Conservation (phyloP, 768 basidiomycete species). For the Mycena amicta region DNA sequence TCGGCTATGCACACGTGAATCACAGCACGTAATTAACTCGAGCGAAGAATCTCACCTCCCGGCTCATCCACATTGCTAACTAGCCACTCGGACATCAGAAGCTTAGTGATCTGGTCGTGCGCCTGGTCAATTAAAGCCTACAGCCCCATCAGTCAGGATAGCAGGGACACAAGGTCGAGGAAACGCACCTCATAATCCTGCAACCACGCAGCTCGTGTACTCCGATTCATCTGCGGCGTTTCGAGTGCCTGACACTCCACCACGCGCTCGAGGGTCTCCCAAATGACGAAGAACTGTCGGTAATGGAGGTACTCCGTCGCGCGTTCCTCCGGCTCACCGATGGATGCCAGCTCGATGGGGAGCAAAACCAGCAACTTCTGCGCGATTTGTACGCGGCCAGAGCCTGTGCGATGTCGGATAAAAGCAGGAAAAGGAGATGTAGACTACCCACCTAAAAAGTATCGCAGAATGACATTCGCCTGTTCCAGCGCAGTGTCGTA, state of each 20-base stretch:
- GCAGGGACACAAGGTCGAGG: not conserved
- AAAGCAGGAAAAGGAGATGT: not conserved
- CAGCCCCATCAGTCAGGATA: no score
- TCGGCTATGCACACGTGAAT: constrained; percentile 37
- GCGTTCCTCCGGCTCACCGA: constrained; percentile 69
- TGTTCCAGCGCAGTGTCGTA: constrained; percentile 80
- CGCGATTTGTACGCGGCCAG: constrained; percentile 75
- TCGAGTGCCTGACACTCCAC: constrained; percentile 63
- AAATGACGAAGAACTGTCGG: constrained; percentile 75
- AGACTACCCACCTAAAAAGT: constrained; percentile 71
- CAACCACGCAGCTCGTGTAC: constrained; percentile 62
- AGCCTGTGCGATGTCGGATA: constrained; percentile 42
- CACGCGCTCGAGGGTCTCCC: constrained; percentile 66
- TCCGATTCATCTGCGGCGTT: constrained; percentile 57
- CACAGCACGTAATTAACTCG: constrained; percentile 4
- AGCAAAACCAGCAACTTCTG: constrained; percentile 59
- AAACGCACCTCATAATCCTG: constrained; percentile 60
- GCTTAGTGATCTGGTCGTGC: constrained; percentile 63
- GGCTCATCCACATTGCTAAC: constrained; percentile 54
- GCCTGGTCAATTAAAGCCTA: constrained; percentile 66
- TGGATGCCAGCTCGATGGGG: constrained; percentile 61
- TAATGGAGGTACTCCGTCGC: constrained; percentile 81
- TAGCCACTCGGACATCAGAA: constrained; percentile 81
- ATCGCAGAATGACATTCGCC: constrained; percentile 85
- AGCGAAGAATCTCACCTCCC: not conserved